Evolutionary conservation across 768 basidiomycete species (phyloP).

Genomic region (Boletus edulis): DNA sequence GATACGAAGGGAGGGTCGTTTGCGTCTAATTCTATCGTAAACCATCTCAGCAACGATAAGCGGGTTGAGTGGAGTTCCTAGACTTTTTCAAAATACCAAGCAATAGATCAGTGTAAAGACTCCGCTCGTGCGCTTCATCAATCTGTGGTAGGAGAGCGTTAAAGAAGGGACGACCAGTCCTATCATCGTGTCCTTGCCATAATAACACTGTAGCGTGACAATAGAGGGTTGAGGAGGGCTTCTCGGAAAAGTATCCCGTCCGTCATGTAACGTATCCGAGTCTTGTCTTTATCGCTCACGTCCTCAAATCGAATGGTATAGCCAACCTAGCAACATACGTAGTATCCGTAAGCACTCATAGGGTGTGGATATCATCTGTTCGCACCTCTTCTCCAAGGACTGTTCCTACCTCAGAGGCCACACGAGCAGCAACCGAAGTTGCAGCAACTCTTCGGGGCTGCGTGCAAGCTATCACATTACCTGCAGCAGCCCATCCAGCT

Average conservation of each 20-base stretch:
- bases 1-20: slow-evolving; percentile 84
- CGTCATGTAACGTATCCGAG: slow-evolving; percentile 93
- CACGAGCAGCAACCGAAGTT: slow-evolving; percentile 88
- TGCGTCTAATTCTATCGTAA: slow-evolving; percentile 74
- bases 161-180: neutral
- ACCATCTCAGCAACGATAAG: slow-evolving; percentile 1
- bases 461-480: slow-evolving; percentile 87
- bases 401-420: slow-evolving; percentile 89
- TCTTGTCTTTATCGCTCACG: slow-evolving; percentile 77
- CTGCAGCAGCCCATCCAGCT: slow-evolving; percentile 86
- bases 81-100: slow-evolving; percentile 94
- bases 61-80: slow-evolving; percentile 11
- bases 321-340: slow-evolving; percentile 66
- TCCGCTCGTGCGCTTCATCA: slow-evolving; percentile 96
- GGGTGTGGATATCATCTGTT: neutral
- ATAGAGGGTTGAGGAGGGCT: slow-evolving; percentile 84
- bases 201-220: slow-evolving; percentile 91
- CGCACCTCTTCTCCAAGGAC: slow-evolving; percentile 83
- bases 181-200: slow-evolving; percentile 59
- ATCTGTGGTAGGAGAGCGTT: slow-evolving; percentile 48
- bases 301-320: slow-evolving; percentile 98
- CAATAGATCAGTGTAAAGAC: slow-evolving; percentile 92
- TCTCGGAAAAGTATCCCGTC: slow-evolving; percentile 98
- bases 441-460: slow-evolving; percentile 94
- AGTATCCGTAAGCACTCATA: neutral